These are phyloP conservation scores for Ophiorrhiza pumila DNA, from an alignment of 257 asterid species.

Conservation along the genomic window DNA sequence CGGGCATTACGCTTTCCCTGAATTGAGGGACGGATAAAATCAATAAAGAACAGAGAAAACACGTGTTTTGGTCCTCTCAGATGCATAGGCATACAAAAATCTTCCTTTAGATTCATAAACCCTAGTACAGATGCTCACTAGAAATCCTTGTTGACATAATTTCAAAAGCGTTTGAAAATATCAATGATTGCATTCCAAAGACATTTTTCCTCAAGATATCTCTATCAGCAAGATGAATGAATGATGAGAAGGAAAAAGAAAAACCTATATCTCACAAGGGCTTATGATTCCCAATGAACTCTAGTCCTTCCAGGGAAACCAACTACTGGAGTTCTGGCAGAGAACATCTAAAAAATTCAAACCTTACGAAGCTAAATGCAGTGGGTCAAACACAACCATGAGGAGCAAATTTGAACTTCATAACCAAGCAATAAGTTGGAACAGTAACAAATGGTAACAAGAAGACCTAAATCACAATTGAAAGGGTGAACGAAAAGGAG, in stretches of 20 bases:
- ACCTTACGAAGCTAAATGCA: not conserved
- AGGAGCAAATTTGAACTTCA: not conserved
- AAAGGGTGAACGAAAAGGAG: not conserved
- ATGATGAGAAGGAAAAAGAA: not conserved
- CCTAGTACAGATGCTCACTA: not conserved
- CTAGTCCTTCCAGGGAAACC: not conserved
- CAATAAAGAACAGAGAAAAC: not conserved
- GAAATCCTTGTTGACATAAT: not conserved
- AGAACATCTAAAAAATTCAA: not conserved
- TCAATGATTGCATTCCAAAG: not conserved
- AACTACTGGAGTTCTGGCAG: not conserved
- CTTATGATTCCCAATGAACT: not conserved
- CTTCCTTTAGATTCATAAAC: not conserved
- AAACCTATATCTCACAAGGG: not conserved
- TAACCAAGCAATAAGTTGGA: not conserved
- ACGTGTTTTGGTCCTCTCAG: not conserved
- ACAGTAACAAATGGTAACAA: no score
- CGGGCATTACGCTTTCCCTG: conserved; percentile 77
- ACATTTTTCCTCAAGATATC: not conserved
- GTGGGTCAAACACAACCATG: not conserved
- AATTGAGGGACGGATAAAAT: conserved; percentile 23
- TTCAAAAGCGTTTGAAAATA: not conserved
- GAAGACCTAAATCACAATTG: no score
- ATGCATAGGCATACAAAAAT: not conserved
- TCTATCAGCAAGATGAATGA: no score